Conservation (phyloP, 805 yeast species). For the Metschnikowia orientalis region DNA sequence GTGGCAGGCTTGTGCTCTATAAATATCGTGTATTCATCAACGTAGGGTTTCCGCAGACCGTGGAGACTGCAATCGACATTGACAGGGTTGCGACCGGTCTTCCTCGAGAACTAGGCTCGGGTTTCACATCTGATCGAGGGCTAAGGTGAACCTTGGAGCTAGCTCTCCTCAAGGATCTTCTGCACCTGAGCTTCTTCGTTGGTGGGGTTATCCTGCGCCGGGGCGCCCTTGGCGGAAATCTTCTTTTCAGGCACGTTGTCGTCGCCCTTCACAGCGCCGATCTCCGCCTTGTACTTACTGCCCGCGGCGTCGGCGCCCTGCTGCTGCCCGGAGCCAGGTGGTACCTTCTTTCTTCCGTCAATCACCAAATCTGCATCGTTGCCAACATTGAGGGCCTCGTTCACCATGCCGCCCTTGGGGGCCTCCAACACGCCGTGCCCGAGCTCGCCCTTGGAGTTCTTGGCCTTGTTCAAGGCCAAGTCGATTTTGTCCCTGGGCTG, state of each 20-base stretch:
- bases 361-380: conserved; percentile 30
- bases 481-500: conserved; percentile 31
- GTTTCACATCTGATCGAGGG: too few relatives aligned
- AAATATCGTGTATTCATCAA: too few relatives aligned
- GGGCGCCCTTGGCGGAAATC: background rate
- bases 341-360: conserved; percentile 14
- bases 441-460: conserved; percentile 36
- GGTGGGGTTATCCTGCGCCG: conserved; percentile 1
- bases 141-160: too few relatives aligned
- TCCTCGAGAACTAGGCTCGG: too few relatives aligned
- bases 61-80: too few relatives aligned
- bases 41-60: too few relatives aligned
- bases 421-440: conserved; percentile 41
- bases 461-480: conserved; percentile 37
- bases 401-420: conserved; percentile 45
- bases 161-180: conserved; percentile 11
- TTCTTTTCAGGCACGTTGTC: background rate
- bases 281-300: conserved; percentile 1
- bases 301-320: conserved; percentile 3
- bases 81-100: too few relatives aligned
- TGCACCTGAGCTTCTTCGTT: conserved; percentile 7
- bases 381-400: conserved; percentile 42
- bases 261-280: background rate
- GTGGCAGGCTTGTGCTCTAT: too few relatives aligned
- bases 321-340: conserved; percentile 1